Percentiles rank a stretch among this genome's conserved stretches.
These are phyloP conservation scores for Prunus fruticosa DNA, from an alignment of 306 rosid species.

Conservation along the genomic window DNA sequence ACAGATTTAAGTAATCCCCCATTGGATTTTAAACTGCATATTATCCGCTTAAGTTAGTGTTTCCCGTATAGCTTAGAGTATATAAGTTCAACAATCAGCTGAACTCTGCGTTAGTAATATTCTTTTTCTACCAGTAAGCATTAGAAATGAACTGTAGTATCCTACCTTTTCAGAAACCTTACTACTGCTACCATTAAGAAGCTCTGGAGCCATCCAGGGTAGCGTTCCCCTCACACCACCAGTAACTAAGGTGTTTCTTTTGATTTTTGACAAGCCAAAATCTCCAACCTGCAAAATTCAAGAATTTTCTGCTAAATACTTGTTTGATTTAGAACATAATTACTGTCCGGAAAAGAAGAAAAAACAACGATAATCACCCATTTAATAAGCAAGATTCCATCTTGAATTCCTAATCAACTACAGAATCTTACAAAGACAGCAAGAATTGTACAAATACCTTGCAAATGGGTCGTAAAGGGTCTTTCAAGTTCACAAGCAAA, in stretches of 20 bases:
- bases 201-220: slow-evolving; percentile 97
- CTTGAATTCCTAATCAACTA: not conserved
- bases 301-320: not conserved
- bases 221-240: slow-evolving; percentile 90
- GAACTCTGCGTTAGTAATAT: not conserved
- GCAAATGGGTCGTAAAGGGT: slow-evolving; percentile 83
- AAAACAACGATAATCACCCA: not conserved
- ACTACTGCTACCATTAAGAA: slow-evolving; percentile 84
- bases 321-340: slow-evolving; percentile 1
- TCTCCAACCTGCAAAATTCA: slow-evolving; percentile 67
- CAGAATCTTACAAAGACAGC: not conserved
- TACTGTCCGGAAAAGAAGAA: not conserved
- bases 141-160: not conserved
- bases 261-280: slow-evolving; percentile 90
- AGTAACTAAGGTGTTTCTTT: slow-evolving; percentile 77
- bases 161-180: slow-evolving; percentile 90
- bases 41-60: not conserved
- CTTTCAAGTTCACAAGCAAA: slow-evolving; percentile 84
- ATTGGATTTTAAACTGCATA: not conserved
- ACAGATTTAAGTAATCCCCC: not conserved
- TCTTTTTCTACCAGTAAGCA: not conserved
- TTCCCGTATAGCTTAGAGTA: not conserved
- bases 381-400: not conserved
- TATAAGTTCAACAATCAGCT: not conserved
- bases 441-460: slow-evolving; percentile 48